These are phyloP conservation scores for Metschnikowia shivogae DNA, from an alignment of 805 yeast species.

Conservation along the genomic window DNA sequence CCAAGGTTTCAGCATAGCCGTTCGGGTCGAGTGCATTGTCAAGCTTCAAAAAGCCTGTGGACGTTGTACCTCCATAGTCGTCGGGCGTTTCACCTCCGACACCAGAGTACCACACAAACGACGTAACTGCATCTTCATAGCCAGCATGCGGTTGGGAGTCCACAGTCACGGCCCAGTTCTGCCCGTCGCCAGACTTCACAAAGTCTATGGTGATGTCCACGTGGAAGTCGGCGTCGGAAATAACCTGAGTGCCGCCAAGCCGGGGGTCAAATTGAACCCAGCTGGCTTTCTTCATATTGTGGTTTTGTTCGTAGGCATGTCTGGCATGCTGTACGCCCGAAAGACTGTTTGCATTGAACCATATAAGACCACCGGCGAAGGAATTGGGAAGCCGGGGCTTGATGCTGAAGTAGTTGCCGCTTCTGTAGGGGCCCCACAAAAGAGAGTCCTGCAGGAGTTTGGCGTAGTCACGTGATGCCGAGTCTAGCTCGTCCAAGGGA, in stretches of 20 bases:
- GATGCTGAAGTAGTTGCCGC: slow-evolving; percentile 81
- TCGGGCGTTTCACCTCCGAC: slow-evolving; percentile 43
- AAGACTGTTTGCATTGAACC: slow-evolving; percentile 69
- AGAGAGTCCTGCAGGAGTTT: slow-evolving; percentile 21
- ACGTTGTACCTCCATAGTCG: slow-evolving; percentile 19
- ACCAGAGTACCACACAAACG: slow-evolving; percentile 75
- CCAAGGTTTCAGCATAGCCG: slow-evolving; percentile 37
- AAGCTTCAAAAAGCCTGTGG: slow-evolving; percentile 24
- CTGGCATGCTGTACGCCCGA: slow-evolving; percentile 54
- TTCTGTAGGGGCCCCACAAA: slow-evolving; percentile 90
- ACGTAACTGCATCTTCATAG: slow-evolving; percentile 45
- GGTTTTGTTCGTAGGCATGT: slow-evolving; percentile 72
- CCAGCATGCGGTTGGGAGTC: slow-evolving; percentile 59
- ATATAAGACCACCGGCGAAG: slow-evolving; percentile 75
- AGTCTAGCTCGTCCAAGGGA: slow-evolving; percentile 2
- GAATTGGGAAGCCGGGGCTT: slow-evolving; percentile 78
- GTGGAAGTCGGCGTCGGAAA: slow-evolving; percentile 62
- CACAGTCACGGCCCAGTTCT: slow-evolving; percentile 78
- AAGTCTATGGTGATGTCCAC: slow-evolving; percentile 66
- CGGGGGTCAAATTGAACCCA: slow-evolving; percentile 91
- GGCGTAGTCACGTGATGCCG: background rate
- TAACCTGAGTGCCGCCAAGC: slow-evolving; percentile 74
- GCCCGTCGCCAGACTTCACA: slow-evolving; percentile 65
- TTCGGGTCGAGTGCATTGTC: slow-evolving; percentile 23
- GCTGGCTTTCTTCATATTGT: slow-evolving; percentile 67